phyloP scores from a whole-genome alignment of 352 stramenopile genomes.

The Phytophthora capsici region DNA sequence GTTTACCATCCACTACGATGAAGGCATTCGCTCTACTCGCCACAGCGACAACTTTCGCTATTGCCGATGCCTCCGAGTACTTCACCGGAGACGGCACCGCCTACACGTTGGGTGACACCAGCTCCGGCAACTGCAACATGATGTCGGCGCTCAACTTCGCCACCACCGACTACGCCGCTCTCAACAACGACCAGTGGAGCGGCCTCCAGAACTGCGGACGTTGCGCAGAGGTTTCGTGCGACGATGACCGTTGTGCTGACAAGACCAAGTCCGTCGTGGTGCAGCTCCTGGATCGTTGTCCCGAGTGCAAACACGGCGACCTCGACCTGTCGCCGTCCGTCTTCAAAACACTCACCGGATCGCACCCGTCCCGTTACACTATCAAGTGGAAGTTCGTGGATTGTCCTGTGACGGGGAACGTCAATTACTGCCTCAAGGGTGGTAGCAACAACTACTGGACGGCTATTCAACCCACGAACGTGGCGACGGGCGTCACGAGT shows the following conservation, averaged over 20 bases:
- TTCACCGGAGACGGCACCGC: not conserved
- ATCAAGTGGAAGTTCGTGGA: conserved; percentile 50
- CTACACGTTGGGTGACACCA: not conserved
- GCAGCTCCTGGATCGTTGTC: not conserved
- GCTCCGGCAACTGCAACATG: not conserved
- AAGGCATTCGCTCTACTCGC: conserved; percentile 22
- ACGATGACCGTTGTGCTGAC: not conserved
- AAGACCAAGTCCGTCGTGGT: not conserved
- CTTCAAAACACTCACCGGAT: conserved; percentile 47
- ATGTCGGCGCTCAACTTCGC: not conserved
- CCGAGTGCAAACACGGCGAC: conserved; percentile 10
- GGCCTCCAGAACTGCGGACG: not conserved
- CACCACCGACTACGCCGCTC: not conserved
- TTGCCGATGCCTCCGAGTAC: conserved; percentile 38
- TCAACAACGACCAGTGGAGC: not conserved
- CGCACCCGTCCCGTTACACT: conserved; percentile 27
- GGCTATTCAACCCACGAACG: conserved; percentile 46
- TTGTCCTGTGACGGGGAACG: conserved; percentile 38
- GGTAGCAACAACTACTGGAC: conserved; percentile 45
- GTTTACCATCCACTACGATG: conserved; percentile 9
- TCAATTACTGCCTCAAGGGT: conserved; percentile 32
- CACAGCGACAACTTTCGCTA: not conserved
- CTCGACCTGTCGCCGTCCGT: conserved; percentile 45
- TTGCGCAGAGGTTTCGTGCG: not conserved
- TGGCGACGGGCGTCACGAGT: conserved; percentile 32